Evolutionary conservation across 139 green algal genomes (phyloP).

Genomic region (Chlamydomonas sp.): DNA sequence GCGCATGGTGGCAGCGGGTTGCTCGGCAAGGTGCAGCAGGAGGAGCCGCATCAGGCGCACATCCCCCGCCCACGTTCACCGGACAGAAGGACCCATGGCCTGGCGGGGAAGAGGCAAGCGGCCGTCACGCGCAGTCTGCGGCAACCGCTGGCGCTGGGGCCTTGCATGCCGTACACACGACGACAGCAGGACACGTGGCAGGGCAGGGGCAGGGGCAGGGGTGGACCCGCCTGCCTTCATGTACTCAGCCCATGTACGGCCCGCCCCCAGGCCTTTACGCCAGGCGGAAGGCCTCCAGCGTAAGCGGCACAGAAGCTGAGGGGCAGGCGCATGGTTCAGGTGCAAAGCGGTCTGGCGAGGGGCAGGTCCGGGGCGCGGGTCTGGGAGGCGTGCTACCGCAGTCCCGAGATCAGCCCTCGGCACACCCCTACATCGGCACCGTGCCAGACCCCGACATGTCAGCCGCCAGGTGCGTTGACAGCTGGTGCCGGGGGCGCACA

Average conservation of each 20-base stretch:
- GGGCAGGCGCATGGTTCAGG: not conserved
- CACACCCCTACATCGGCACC: not conserved
- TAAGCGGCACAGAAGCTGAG: not conserved
- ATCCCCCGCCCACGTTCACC: no score
- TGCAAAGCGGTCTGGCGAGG: no score
- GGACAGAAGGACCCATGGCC: no score
- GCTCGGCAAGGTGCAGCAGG: no score
- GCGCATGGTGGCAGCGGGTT: no score
- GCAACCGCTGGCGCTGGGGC: not conserved
- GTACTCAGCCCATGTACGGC: constrained; percentile 15
- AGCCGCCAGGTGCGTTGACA: not conserved
- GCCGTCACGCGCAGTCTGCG: no score
- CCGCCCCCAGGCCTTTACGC: not conserved
- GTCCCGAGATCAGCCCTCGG: not conserved
- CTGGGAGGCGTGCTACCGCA: not conserved
- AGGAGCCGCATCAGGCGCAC: no score
- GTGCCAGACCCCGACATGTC: constrained; percentile 19
- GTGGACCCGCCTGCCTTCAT: not conserved
- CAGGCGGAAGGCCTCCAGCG: no score
- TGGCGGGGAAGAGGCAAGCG: no score
- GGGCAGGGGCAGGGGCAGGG: not conserved
- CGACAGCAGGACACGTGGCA: no score
- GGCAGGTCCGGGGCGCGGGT: no score
- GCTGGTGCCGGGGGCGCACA: no score
- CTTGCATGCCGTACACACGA: not conserved